Evolutionary conservation across 768 basidiomycete genomes (phyloP).

Genomic region (Calocera viscosa): DNA sequence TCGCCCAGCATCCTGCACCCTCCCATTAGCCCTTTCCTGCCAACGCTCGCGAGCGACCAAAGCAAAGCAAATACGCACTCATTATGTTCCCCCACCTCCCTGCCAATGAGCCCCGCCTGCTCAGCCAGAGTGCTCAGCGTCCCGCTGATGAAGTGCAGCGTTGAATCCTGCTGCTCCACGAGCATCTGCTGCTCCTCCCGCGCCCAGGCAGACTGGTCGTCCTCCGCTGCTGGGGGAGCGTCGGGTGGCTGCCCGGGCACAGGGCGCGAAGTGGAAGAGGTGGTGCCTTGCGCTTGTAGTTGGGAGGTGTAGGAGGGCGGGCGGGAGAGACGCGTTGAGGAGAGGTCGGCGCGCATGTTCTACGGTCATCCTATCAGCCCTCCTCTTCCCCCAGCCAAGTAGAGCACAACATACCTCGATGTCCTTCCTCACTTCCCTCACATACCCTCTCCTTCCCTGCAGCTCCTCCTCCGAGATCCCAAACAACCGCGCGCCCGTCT

Average conservation of each 20-base stretch:
- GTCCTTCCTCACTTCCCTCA: slow-evolving; percentile 57
- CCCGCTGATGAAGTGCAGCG: slow-evolving; percentile 76
- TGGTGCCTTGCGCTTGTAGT: slow-evolving; percentile 7
- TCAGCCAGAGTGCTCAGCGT: slow-evolving; percentile 72
- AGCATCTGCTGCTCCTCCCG: slow-evolving; percentile 83
- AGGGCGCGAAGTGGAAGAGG: not conserved
- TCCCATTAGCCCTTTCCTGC: not conserved
- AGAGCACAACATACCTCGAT: slow-evolving; percentile 51
- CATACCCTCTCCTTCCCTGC: slow-evolving; percentile 58
- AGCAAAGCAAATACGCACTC: slow-evolving; percentile 47
- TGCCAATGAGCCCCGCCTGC: slow-evolving; percentile 90
- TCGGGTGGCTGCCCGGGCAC: not conserved
- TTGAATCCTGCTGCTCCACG: slow-evolving; percentile 76
- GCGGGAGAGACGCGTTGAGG: slow-evolving; percentile 18
- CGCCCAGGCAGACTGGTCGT: slow-evolving; percentile 70
- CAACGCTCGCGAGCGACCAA: too few species aligned
- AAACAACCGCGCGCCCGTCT: slow-evolving; percentile 69
- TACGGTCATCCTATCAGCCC: slow-evolving; percentile 33
- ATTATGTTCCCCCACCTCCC: slow-evolving; percentile 81
- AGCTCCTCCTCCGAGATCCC: slow-evolving; percentile 73
- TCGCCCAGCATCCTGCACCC: slow-evolving; percentile 63
- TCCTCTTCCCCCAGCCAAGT: slow-evolving; percentile 11
- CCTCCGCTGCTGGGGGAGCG: slow-evolving; percentile 28
- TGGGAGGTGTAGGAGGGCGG: not conserved
- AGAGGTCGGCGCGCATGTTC: slow-evolving; percentile 61